Conservation (phyloP, 2,329 filamentous ascomycete species). For the Trichoderma sp. region DNA sequence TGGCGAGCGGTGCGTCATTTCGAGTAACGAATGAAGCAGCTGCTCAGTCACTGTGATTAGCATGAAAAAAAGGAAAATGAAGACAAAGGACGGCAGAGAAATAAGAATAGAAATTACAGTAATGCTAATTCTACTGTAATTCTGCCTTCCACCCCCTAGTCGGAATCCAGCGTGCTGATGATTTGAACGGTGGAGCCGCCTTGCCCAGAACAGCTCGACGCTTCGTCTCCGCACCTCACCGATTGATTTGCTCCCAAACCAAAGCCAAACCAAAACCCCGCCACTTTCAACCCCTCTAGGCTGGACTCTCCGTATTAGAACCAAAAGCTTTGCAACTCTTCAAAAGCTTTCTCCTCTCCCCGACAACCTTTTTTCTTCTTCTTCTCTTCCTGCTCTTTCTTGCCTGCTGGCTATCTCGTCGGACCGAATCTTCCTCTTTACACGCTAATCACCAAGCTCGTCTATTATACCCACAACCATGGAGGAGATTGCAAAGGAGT, state of each 20-base stretch:
- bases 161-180: conserved; percentile 7
- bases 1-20: neutral
- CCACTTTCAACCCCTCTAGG: conserved; percentile 31
- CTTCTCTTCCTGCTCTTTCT: neutral
- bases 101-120: neutral
- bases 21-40: neutral
- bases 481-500: conserved; percentile 98
- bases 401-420: neutral
- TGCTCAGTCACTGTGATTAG: neutral
- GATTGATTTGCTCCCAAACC: conserved; percentile 24
- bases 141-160: neutral
- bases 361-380: conserved; percentile 6
- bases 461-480: conserved; percentile 50
- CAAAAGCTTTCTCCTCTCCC: neutral
- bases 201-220: neutral
- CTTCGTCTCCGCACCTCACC: conserved; percentile 29
- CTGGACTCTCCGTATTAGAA: neutral
- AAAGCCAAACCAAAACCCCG: conserved; percentile 30
- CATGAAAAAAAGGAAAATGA: neutral
- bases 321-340: conserved; percentile 13
- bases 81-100: neutral
- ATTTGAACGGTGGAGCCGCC: neutral
- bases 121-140: neutral
- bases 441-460: conserved; percentile 18
- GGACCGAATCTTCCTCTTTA: neutral